These are phyloP conservation scores for Prunus mongolica DNA, from an alignment of 306 rosid species.

Conservation along the genomic window DNA sequence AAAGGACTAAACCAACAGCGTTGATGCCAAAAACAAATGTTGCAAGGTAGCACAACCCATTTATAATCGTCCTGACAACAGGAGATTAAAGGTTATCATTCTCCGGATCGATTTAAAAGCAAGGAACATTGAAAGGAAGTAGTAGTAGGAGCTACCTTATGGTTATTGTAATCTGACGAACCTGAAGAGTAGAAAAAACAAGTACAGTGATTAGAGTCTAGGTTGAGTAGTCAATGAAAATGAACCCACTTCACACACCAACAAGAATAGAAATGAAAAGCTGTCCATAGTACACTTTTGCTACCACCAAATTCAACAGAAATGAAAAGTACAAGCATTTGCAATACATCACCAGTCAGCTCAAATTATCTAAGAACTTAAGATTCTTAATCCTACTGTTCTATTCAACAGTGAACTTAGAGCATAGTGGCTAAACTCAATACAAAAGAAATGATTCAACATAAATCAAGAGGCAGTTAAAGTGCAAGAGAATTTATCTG, in stretches of 20 bases:
- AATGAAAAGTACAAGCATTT: background rate
- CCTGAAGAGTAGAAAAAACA: slow-evolving; percentile 51
- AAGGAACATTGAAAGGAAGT: background rate
- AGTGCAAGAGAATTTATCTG: background rate
- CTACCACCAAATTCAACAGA: background rate
- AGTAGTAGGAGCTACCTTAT: slow-evolving; percentile 55
- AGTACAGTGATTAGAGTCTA: slow-evolving; percentile 18
- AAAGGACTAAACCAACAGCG: slow-evolving; percentile 73
- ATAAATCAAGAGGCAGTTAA: background rate
- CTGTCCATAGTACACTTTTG: background rate
- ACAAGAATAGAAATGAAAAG: background rate
- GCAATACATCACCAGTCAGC: background rate
- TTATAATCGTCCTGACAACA: slow-evolving; percentile 71
- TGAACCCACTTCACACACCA: background rate
- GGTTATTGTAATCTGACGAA: slow-evolving; percentile 84
- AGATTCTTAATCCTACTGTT: background rate
- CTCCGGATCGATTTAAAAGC: slow-evolving; percentile 5
- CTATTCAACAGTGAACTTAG: background rate
- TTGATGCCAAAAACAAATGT: slow-evolving; percentile 86
- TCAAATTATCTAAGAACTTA: background rate
- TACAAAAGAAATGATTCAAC: background rate
- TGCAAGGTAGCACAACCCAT: slow-evolving; percentile 88
- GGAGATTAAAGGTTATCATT: slow-evolving; percentile 20
- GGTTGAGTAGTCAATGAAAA: background rate
- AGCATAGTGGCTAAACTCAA: background rate